phyloP scores from a whole-genome alignment of 2,329 filamentous ascomycete genomes.

The Trichoderma simmonsii region DNA sequence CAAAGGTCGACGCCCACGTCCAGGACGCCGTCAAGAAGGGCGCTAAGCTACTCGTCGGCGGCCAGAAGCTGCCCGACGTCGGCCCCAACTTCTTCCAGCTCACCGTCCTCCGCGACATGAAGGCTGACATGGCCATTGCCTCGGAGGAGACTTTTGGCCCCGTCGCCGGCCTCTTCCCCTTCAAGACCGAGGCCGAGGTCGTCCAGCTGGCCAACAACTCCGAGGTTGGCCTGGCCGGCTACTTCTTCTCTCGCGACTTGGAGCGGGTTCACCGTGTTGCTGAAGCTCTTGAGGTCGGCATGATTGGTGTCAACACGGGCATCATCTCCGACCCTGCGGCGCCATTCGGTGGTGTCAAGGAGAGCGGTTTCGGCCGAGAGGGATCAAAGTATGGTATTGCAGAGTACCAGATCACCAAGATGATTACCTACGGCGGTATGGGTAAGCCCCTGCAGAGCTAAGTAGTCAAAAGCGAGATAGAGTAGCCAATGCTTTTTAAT shows the following conservation, averaged over 20 bases:
- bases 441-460: constrained; percentile 51
- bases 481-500: not conserved
- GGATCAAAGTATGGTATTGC: constrained; percentile 73
- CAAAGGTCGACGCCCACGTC: constrained; percentile 77
- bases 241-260: constrained; percentile 77
- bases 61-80: constrained; percentile 68
- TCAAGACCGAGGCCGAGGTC: constrained; percentile 85
- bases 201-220: constrained; percentile 76
- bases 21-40: constrained; percentile 76
- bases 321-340: constrained; percentile 56
- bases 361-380: constrained; percentile 77
- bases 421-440: constrained; percentile 53
- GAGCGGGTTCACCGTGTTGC: constrained; percentile 59
- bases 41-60: constrained; percentile 70
- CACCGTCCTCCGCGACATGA: constrained; percentile 87
- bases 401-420: constrained; percentile 75
- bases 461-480: not conserved
- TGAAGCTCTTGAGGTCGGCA: constrained; percentile 74
- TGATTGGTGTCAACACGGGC: constrained; percentile 83
- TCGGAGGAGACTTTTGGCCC: constrained; percentile 94
- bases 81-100: constrained; percentile 86
- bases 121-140: constrained; percentile 75
- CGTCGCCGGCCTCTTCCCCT: constrained; percentile 84
- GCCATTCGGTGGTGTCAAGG: constrained; percentile 77
- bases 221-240: constrained; percentile 86